Evolutionary conservation across 257 asterid species (phyloP).

Genomic region (Solanum raphanifolium): DNA sequence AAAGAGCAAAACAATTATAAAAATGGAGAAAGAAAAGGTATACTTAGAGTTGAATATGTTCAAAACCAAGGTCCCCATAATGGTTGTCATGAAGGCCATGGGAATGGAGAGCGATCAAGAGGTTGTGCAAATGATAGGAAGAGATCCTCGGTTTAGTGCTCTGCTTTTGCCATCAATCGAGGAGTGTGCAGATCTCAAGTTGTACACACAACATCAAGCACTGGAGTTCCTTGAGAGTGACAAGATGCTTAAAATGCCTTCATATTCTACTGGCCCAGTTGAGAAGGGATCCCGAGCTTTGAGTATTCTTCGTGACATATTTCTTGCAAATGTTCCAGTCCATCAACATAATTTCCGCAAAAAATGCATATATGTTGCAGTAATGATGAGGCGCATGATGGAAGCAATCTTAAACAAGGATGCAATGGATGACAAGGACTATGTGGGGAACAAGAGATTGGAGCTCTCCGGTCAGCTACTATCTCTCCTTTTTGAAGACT

Average conservation of each 20-base stretch:
- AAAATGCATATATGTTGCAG: conserved; percentile 91
- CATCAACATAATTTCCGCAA: conserved; percentile 60
- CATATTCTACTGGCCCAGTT: conserved; percentile 7
- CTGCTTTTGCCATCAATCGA: conserved; percentile 86
- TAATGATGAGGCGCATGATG: conserved; percentile 95
- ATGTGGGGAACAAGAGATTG: conserved; percentile 91
- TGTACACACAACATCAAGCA: conserved; percentile 67
- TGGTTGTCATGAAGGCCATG: conserved; percentile 90
- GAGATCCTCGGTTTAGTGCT: conserved; percentile 88
- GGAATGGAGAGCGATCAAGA: conserved; percentile 99
- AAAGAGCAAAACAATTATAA: conserved; percentile 74
- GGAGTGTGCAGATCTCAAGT: conserved; percentile 64
- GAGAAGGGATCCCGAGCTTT: conserved; percentile 70
- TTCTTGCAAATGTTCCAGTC: conserved; percentile 81
- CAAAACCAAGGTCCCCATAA: conserved; percentile 80
- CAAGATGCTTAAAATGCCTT: conserved; percentile 30
- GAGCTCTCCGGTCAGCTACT: conserved; percentile 90
- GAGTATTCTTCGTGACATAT: conserved; percentile 45
- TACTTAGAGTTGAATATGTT: conserved; percentile 61
- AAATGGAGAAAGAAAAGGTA: conserved; percentile 81
- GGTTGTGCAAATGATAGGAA: conserved; percentile 94
- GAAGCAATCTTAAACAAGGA: conserved; percentile 93
- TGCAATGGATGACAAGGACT: conserved; percentile 97
- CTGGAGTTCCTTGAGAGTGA: conserved; percentile 62
- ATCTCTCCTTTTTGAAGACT: conserved; percentile 89